phyloP scores from a whole-genome alignment of 2,329 filamentous ascomycete genomes.

The Aspergillus ruber region DNA sequence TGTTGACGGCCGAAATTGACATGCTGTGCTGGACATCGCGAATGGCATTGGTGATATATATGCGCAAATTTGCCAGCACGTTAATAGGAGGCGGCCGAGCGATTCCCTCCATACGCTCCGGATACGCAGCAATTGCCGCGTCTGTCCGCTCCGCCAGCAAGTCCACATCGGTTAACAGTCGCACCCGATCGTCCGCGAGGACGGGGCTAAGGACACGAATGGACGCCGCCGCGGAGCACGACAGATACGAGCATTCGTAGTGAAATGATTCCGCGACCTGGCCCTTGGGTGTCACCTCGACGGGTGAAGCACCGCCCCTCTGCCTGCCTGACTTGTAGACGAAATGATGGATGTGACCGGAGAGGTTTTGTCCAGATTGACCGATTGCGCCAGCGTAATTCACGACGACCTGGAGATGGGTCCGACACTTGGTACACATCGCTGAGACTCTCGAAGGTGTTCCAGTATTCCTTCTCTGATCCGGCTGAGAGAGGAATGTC shows the following conservation, averaged over 20 bases:
- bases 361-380: slow-evolving; percentile 41
- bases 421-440: slow-evolving; percentile 56
- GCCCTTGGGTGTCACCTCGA: slow-evolving; percentile 22
- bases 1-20: slow-evolving; percentile 54
- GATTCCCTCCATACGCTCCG: slow-evolving; percentile 49
- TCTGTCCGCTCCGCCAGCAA: slow-evolving; percentile 49
- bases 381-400: slow-evolving; percentile 42
- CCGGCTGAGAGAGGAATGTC: slow-evolving; percentile 41
- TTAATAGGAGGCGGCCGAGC: slow-evolving; percentile 47
- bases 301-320: slow-evolving; percentile 14
- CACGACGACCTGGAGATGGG: slow-evolving; percentile 55
- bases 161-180: slow-evolving; percentile 49
- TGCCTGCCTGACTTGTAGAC: slow-evolving; percentile 35
- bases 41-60: slow-evolving; percentile 56
- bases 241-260: slow-evolving; percentile 55
- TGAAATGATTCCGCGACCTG: slow-evolving; percentile 39
- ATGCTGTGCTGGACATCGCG: slow-evolving; percentile 45
- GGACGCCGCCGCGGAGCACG: slow-evolving; percentile 49
- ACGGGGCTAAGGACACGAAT: slow-evolving; percentile 50
- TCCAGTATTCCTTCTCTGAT: slow-evolving; percentile 33
- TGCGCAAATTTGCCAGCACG: slow-evolving; percentile 51
- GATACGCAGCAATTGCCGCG: slow-evolving; percentile 45
- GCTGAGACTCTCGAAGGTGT: slow-evolving; percentile 53
- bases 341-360: slow-evolving; percentile 59
- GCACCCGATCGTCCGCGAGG: slow-evolving; percentile 43